Percentiles rank a stretch among this genome's conserved stretches.
phyloP scores from a whole-genome alignment of 2,329 filamentous ascomycete species.

The Diaporthe australafricana region DNA sequence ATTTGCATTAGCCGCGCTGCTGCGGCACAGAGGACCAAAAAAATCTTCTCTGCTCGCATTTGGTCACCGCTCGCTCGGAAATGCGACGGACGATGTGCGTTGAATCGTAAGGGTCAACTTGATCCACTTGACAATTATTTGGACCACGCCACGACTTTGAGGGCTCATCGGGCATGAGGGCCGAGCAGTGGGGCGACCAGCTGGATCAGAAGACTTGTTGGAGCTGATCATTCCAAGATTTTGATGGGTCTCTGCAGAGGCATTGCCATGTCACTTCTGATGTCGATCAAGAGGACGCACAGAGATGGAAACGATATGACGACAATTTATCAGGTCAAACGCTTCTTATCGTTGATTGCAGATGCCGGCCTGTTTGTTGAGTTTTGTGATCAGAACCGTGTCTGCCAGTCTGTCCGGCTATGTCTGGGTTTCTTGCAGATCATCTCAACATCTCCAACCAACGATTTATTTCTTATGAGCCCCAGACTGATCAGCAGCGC shows the following conservation, averaged over 20 bases:
- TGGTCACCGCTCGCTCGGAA: slow-evolving; percentile 17
- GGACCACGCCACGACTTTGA: background rate
- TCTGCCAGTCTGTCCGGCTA: background rate
- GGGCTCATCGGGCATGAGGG: slow-evolving; percentile 1
- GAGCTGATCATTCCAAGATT: slow-evolving; percentile 11
- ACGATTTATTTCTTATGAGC: background rate
- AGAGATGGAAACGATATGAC: background rate
- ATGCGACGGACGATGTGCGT: background rate
- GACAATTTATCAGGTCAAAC: background rate
- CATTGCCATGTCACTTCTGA: slow-evolving; percentile 27
- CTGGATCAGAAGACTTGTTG: background rate
- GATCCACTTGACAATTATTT: background rate
- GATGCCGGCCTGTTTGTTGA: background rate
- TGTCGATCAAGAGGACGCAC: background rate
- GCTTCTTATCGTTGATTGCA: background rate
- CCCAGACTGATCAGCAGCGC: background rate
- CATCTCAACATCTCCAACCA: background rate
- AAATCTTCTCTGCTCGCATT: background rate
- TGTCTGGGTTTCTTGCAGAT: background rate
- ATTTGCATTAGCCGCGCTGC: slow-evolving; percentile 22
- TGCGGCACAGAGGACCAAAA: background rate
- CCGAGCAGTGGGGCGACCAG: background rate
- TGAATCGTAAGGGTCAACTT: background rate
- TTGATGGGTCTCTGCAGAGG: background rate
- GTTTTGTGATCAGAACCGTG: background rate